phyloP scores from a whole-genome alignment of 208 protist species.

The Tritrichomonas musculus region DNA sequence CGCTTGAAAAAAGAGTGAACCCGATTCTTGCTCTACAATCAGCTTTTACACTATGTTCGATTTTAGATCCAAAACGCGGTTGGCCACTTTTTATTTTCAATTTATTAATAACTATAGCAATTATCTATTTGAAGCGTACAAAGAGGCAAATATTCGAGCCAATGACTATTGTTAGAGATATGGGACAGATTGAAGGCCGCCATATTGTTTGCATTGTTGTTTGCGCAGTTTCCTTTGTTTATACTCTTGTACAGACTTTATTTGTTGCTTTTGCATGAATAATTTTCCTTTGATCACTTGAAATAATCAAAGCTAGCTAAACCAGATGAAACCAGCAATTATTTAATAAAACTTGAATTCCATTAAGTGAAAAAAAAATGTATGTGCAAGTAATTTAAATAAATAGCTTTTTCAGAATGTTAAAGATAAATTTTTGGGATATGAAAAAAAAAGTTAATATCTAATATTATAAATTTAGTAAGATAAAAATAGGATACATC shows the following conservation, averaged over 20 bases:
- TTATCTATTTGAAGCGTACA: neutral
- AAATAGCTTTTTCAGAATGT: too few relatives aligned
- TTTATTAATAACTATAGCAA: neutral
- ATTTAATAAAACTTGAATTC: too few relatives aligned
- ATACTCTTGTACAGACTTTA: neutral
- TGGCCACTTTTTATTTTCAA: neutral
- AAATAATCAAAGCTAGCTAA: too few relatives aligned
- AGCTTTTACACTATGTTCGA: neutral
- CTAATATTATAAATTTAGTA: too few relatives aligned
- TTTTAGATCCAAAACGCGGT: neutral
- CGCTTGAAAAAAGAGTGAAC: neutral
- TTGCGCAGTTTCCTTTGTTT: neutral
- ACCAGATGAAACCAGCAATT: too few relatives aligned
- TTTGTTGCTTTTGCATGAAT: neutral
- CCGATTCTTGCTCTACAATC: neutral
- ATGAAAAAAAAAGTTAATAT: too few relatives aligned
- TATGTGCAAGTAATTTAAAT: too few relatives aligned
- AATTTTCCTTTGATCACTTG: too few relatives aligned
- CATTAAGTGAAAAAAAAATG: too few relatives aligned
- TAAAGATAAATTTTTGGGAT: too few relatives aligned
- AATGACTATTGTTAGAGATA: neutral
- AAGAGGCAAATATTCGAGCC: neutral
- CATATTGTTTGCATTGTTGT: neutral
- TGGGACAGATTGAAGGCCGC: neutral
- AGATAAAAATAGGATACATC: too few relatives aligned